Evolutionary conservation across 345 rosid species (phyloP), one percentile per base, ranked within the genome.

Genomic region (Tarenaya hassleriana): DNA sequence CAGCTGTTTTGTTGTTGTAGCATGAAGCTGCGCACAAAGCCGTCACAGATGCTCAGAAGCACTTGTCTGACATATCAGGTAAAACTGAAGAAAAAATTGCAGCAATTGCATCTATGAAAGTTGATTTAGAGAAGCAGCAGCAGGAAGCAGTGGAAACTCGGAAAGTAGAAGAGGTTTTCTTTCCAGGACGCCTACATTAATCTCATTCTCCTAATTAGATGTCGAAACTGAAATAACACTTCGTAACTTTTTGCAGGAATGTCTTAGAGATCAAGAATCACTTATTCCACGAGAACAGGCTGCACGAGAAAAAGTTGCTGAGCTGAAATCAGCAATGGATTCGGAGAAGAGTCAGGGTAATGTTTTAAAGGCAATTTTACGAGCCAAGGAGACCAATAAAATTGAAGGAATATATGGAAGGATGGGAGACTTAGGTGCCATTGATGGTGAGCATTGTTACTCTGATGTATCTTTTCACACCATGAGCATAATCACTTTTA

Each of bases 381-480:
- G 75, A 53, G 96, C 94, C 24, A 92, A 81, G 66, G 86, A 85
- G 68, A 81, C 77, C 17, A 81, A 76, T 56, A 74, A 71, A 74
- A 88, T 92, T 65, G 84, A 73, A 62, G 98, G 98, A 63, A 88
- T 92, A 57, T 72, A 84, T 67, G 98, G 98, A 41, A 78, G 96
- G 55, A 79, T 92, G 98, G 98, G 98, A 12, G 95, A 92, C 74
- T 77, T 88, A 70, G 98, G 96, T 54, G 98, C 98, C 58, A 88
- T 92, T 74, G 97, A 92, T 60, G 86, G 98, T 88, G 56, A 69
- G 70, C 55, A 35, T 62, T 46, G 27, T 41, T 20, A 27, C 11
- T 27, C 34, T 10, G 37, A 24, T 24, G 29, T 24, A 24, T 24
- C 2, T 24, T 24, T 24, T 5, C 5, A 5, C 29, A 24, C 5